A percentile compares a stretch with the other conserved stretches of the same genome.
Conservation (phyloP, 2,329 filamentous ascomycete genomes). For the Ploettnerulaceae sp. region DNA sequence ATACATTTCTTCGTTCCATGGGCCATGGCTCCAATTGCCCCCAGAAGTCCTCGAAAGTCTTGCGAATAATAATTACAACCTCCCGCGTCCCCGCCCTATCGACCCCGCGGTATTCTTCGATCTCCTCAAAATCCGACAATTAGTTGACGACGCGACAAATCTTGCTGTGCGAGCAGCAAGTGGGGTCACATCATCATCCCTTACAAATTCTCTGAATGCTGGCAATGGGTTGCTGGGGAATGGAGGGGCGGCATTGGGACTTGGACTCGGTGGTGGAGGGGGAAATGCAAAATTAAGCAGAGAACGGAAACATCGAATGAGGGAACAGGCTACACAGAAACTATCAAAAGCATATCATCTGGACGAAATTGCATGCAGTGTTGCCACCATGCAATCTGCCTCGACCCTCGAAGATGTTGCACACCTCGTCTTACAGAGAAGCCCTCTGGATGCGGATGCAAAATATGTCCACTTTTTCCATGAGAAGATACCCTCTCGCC, state of each 20-base stretch:
- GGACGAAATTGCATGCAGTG: conserved; percentile 78
- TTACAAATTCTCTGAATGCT: conserved; percentile 51
- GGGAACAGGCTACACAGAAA: conserved; percentile 74
- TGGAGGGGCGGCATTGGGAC: conserved; percentile 48
- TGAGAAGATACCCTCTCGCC: conserved; percentile 76
- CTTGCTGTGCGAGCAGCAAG: conserved; percentile 73
- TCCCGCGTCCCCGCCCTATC: conserved; percentile 69
- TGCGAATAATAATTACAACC: conserved; percentile 74
- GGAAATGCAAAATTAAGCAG: conserved; percentile 64
- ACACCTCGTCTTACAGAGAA: conserved; percentile 65
- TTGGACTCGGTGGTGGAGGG: conserved; percentile 51
- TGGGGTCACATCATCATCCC: conserved; percentile 61
- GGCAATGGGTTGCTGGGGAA: conserved; percentile 46
- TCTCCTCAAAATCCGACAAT: conserved; percentile 72
- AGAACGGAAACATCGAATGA: conserved; percentile 73
- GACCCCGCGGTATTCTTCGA: conserved; percentile 81
- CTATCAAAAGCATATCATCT: conserved; percentile 72
- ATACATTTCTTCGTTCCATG: conserved; percentile 79
- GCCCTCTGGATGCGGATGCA: conserved; percentile 63
- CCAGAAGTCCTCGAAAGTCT: conserved; percentile 74
- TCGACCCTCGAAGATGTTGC: conserved; percentile 74
- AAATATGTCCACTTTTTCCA: conserved; percentile 92
- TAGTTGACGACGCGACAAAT: conserved; percentile 75
- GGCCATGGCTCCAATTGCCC: conserved; percentile 76
- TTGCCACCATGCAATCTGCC: conserved; percentile 77